Base-by-base conservation (phyloP, 805 yeast genomes). In the Kazachstania bromeliacearum region DNA sequence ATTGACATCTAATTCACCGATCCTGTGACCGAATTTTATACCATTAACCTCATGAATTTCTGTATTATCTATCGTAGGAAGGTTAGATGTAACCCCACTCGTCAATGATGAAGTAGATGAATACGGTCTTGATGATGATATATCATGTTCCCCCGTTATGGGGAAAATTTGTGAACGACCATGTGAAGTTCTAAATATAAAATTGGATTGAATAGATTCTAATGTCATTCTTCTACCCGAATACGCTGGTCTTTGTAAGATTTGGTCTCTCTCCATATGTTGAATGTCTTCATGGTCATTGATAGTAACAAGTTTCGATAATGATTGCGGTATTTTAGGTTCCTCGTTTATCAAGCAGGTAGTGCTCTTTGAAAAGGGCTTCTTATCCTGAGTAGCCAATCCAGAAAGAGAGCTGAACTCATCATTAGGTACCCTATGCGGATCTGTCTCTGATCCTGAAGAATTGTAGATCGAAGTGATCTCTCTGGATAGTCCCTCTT, bases 1-100 rank as follows among this genome's bases (percentile, higher is more conserved):
- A 57, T 88, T 89, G 34, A 76, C 85, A 53, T 92, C 96, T 28
- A 95, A 96, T 59, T 92, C 96, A 41, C 79, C 73, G 29, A 85
- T 87, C 45, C 78, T 77, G 42, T 82, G 80, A 2, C 94, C 94
- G 7, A 82, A 19, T 1, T 20, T 24, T 5, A 13, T 22, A 12
- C 20, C 32, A 28, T 14, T 21, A 21, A 19, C 14, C 18, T 29
- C 16, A n/a, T 19, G 18, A 12, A 6, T 18, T 10, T 17, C n/a
- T n/a, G 33, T 29, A 18, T 17, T 13, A 29, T 14, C n/a, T 26
- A 10, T 26, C 14, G 15, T 14, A 7, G 6, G 28, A 17, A 17
- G 9, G 22, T 18, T 15, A 17, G n/a, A 18, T 15, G 14, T 14
- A 29, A 12, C 8, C 25, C 10, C 8, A 22, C 10, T 22, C 8